These are phyloP conservation scores for Spatholobus suberectus DNA, from an alignment of 306 rosid genomes.

Conservation along the genomic window DNA sequence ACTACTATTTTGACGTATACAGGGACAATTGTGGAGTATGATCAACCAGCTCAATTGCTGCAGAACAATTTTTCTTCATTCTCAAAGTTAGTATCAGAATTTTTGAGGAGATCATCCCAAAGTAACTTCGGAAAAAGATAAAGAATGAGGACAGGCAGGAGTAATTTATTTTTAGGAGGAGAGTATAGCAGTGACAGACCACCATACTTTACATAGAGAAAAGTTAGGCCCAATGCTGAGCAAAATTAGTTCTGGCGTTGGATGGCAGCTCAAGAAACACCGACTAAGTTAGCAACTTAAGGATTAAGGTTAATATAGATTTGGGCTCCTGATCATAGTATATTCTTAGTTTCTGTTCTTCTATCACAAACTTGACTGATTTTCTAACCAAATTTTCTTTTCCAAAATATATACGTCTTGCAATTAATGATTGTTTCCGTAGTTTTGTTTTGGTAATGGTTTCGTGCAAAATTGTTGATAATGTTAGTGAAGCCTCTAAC, in stretches of 20 bases:
- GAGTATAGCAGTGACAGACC: neutral
- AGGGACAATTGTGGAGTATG: slow-evolving; percentile 81
- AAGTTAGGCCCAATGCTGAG: neutral
- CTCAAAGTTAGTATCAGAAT: slow-evolving; percentile 86
- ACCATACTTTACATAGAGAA: slow-evolving; percentile 5
- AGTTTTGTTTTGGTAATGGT: neutral
- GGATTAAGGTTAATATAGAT: neutral
- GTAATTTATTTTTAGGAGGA: neutral
- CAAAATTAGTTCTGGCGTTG: neutral
- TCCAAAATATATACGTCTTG: neutral
- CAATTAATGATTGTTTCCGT: neutral
- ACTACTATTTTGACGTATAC: slow-evolving; percentile 34
- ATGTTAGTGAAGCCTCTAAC: neutral
- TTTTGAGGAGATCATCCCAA: slow-evolving; percentile 66
- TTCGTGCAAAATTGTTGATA: neutral
- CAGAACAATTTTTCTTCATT: slow-evolving; percentile 68
- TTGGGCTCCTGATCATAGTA: neutral
- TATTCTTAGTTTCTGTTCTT: slow-evolving; percentile 1
- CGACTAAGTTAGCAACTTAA: slow-evolving; percentile 7
- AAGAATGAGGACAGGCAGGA: neutral
- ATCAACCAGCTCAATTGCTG: slow-evolving; percentile 66
- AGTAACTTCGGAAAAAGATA: slow-evolving; percentile 32
- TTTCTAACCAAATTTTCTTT: neutral
- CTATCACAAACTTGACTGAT: neutral
- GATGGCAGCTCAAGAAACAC: slow-evolving; percentile 2